A percentile compares a stretch with the other conserved stretches of the same genome.
phyloP scores from a whole-genome alignment of 2,329 filamentous ascomycete genomes.

The Sclerotinia sclerotiorum region DNA sequence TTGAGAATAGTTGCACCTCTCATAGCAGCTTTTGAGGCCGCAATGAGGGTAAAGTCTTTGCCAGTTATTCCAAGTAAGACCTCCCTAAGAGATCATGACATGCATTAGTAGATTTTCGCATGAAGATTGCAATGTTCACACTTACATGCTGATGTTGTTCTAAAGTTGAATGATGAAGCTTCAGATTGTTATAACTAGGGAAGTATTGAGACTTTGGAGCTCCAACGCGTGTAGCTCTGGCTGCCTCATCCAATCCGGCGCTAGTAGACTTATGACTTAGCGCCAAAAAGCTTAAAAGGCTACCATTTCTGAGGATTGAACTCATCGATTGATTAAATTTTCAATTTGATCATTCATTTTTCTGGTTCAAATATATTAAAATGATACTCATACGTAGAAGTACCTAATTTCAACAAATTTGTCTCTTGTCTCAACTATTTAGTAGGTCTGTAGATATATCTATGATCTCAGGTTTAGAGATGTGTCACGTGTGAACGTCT shows the following conservation, averaged over 20 bases:
- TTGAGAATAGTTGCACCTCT: slow-evolving; percentile 96
- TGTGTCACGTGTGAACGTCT: neutral
- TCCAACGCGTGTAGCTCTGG: slow-evolving; percentile 38
- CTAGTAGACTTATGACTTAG: slow-evolving; percentile 23
- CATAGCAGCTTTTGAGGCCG: slow-evolving; percentile 97
- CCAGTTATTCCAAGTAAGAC: slow-evolving; percentile 96
- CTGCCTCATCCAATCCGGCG: slow-evolving; percentile 33
- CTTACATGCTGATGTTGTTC: slow-evolving; percentile 36
- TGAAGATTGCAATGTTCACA: neutral
- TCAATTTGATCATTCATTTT: neutral
- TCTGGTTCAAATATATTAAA: neutral
- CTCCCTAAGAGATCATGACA: slow-evolving; percentile 63
- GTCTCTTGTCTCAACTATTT: too few species aligned
- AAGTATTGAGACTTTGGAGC: slow-evolving; percentile 24
- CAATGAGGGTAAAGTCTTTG: slow-evolving; percentile 98
- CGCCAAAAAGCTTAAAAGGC: slow-evolving; percentile 8
- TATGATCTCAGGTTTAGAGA: neutral
- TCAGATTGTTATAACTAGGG: slow-evolving; percentile 30
- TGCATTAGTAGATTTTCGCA: slow-evolving; percentile 22
- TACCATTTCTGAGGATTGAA: neutral
- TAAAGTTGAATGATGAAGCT: slow-evolving; percentile 31
- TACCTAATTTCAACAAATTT: neutral
- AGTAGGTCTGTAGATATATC: neutral
- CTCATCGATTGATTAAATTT: neutral
- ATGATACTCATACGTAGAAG: neutral